These are phyloP conservation scores for Gypsophila paniculata DNA, from an alignment of 179 eudicot species.

Conservation along the genomic window DNA sequence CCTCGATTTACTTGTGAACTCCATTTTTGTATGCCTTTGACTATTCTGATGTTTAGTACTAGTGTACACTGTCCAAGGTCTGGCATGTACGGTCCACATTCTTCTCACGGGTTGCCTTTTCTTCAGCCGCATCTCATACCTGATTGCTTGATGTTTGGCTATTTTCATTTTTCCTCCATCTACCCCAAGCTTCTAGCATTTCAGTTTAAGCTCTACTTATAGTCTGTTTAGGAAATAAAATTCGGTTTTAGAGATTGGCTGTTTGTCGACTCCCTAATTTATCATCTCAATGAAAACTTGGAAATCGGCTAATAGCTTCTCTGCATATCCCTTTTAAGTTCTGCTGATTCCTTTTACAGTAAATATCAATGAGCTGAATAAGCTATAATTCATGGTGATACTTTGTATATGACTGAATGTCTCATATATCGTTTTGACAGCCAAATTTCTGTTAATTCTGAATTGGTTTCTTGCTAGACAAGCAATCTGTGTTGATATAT, in stretches of 20 bases:
- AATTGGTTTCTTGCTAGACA: not conserved
- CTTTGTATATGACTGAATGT: not conserved
- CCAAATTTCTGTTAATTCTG: not conserved
- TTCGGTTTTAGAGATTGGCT: not conserved
- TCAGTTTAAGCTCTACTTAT: no score
- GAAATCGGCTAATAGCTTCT: not conserved
- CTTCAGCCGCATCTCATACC: not conserved
- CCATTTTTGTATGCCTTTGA: not conserved
- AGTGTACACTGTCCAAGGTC: no score
- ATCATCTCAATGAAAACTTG: not conserved
- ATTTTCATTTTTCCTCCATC: no score
- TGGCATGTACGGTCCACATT: not conserved
- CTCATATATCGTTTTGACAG: not conserved
- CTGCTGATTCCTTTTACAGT: not conserved
- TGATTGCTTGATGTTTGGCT: not conserved
- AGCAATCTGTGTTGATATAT: conserved; percentile 13
- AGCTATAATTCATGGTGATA: not conserved
- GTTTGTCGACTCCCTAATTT: not conserved
- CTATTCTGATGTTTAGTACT: not conserved
- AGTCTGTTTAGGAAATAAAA: not conserved
- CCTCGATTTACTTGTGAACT: not conserved
- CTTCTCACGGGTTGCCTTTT: not conserved
- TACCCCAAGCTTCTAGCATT: no score
- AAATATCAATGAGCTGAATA: not conserved
- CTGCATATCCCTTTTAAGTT: not conserved